Evolutionary conservation across 768 basidiomycete genomes (phyloP).

Genomic region (Pulveroboletus sp.): DNA sequence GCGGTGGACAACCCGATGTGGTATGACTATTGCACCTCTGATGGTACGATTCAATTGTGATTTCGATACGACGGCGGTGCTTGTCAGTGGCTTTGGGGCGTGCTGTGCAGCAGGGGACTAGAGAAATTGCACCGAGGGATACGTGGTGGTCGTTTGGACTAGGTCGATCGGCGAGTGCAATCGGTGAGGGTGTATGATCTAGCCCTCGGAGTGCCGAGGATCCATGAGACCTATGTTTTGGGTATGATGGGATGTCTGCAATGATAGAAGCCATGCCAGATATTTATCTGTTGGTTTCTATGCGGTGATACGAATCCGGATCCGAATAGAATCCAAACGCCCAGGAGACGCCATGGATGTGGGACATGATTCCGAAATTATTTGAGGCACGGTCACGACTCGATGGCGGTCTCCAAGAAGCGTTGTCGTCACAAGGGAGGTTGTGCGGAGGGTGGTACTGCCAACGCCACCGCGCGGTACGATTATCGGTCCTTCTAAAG

Average conservation of each 20-base stretch:
- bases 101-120: not conserved
- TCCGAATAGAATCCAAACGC: not conserved
- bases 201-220: not conserved
- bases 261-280: not conserved
- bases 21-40: not conserved
- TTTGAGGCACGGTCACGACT: not conserved
- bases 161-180: too few relatives aligned
- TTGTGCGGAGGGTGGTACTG: too few relatives aligned
- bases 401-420: not conserved
- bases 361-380: not conserved
- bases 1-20: not conserved
- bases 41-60: not conserved
- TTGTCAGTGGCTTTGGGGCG: not conserved
- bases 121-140: not conserved
- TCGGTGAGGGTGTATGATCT: too few relatives aligned
- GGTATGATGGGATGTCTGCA: not conserved
- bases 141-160: too few relatives aligned
- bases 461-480: not conserved
- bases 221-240: too few relatives aligned
- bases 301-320: not conserved
- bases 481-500: too few relatives aligned
- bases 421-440: too few relatives aligned
- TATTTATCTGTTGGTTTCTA: not conserved
- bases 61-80: not conserved
- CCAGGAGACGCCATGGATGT: not conserved